Evolutionary conservation across 2,329 filamentous ascomycete species (phyloP).

Genomic region (Plenodomus tracheiphilus): DNA sequence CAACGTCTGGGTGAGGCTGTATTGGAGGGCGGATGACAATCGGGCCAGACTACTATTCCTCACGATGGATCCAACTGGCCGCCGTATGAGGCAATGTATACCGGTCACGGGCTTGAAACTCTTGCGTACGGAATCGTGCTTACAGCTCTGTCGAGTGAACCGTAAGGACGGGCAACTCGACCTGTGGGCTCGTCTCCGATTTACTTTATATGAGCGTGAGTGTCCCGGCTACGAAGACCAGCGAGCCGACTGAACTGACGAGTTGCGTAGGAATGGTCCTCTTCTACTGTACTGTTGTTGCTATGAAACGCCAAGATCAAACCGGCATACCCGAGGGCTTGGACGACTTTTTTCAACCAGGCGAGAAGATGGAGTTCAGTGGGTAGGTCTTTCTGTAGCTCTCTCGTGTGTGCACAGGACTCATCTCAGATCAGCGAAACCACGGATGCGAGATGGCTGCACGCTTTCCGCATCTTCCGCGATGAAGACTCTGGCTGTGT

Average conservation of each 20-base stretch:
- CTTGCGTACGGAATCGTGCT: conserved; percentile 45
- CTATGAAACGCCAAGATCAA: conserved; percentile 61
- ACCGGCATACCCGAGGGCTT: conserved; percentile 45
- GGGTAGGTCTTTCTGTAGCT: conserved; percentile 44
- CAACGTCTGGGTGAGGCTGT: conserved; percentile 54
- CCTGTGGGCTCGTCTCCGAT: conserved; percentile 59
- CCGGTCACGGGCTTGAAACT: conserved; percentile 54
- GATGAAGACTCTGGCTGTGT: conserved; percentile 57
- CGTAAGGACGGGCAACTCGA: conserved; percentile 48
- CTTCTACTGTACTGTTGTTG: conserved; percentile 61
- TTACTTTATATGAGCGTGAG: conserved; percentile 58
- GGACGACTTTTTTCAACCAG: conserved; percentile 55
- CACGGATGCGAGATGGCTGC: conserved; percentile 54
- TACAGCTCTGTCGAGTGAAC: conserved; percentile 47
- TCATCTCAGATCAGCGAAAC: conserved; percentile 50
- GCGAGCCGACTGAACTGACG: conserved; percentile 19
- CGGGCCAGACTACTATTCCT: conserved; percentile 60
- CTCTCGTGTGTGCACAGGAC: neutral
- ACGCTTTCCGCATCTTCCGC: conserved; percentile 59
- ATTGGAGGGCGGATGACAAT: conserved; percentile 55
- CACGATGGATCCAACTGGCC: conserved; percentile 45
- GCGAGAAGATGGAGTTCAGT: conserved; percentile 52
- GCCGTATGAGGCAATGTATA: conserved; percentile 52
- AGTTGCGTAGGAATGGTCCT: conserved; percentile 54
- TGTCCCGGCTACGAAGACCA: neutral